phyloP scores from a whole-genome alignment of 2,329 filamentous ascomycete genomes.

The Fusarium transvaalense region DNA sequence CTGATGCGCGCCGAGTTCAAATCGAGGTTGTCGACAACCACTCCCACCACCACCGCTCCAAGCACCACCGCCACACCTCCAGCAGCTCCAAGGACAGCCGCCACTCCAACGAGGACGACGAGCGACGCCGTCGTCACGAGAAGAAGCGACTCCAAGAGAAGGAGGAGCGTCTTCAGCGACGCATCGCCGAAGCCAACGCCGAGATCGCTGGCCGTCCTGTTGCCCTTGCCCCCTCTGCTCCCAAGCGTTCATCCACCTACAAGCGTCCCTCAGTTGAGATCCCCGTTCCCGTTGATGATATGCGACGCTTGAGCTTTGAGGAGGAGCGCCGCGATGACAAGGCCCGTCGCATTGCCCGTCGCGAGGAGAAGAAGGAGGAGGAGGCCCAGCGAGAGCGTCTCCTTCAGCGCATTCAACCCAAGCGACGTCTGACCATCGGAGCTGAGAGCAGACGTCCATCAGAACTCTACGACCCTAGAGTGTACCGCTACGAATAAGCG shows the following conservation, averaged over 20 bases:
- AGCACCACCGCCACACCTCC: constrained; percentile 55
- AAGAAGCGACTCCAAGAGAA: constrained; percentile 48
- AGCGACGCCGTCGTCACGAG: constrained; percentile 45
- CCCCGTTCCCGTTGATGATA: constrained; percentile 51
- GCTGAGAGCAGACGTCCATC: constrained; percentile 54
- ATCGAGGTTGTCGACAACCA: constrained; percentile 55
- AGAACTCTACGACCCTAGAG: constrained; percentile 55
- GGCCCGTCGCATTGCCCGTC: constrained; percentile 44
- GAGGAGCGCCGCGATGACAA: constrained; percentile 52
- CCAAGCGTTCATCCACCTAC: constrained; percentile 44
- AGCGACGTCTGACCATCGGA: constrained; percentile 54
- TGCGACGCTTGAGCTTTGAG: constrained; percentile 52
- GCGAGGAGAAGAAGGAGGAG: constrained; percentile 52
- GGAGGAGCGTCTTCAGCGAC: constrained; percentile 48
- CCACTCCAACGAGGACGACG: constrained; percentile 50
- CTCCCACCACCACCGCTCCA: constrained; percentile 39
- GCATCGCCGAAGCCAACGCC: constrained; percentile 58
- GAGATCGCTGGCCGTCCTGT: constrained; percentile 57
- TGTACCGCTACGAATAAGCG: constrained; percentile 57
- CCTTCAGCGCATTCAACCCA: constrained; percentile 57
- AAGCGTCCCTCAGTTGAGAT: constrained; percentile 44
- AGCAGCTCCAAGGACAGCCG: constrained; percentile 53
- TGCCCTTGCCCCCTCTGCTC: constrained; percentile 47
- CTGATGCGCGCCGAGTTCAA: constrained; percentile 50
- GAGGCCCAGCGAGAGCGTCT: constrained; percentile 57